phyloP scores from a whole-genome alignment of 257 asterid species.

The Nicotiana benthamiana region DNA sequence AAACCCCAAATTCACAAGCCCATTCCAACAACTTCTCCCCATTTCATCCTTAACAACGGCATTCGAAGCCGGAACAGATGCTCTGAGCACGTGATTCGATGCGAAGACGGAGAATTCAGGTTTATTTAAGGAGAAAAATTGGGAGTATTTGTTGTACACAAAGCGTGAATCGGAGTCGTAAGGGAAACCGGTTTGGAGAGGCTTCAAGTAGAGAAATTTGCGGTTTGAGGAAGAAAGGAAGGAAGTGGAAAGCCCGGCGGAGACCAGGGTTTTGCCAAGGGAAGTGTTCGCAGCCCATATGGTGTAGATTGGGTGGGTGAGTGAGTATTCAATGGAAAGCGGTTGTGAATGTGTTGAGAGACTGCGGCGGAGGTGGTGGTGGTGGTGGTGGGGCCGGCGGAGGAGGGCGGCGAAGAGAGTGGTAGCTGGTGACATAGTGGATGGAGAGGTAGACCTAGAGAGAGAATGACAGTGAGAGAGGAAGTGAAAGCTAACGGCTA shows the following conservation, averaged over 20 bases:
- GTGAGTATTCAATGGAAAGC: constrained; percentile 45
- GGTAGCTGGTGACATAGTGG: constrained; percentile 24
- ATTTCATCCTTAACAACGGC: constrained; percentile 15
- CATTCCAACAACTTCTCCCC: constrained; percentile 15
- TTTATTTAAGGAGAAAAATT: constrained; percentile 37
- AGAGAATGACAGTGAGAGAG: neutral
- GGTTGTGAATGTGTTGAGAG: constrained; percentile 17
- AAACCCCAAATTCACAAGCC: constrained; percentile 43
- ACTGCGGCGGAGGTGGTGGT: constrained; percentile 14
- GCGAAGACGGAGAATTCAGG: constrained; percentile 47
- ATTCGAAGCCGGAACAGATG: constrained; percentile 48
- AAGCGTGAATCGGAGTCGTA: constrained; percentile 82
- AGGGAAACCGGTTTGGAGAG: constrained; percentile 90
- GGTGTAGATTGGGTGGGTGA: constrained; percentile 78
- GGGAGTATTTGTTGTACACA: constrained; percentile 51
- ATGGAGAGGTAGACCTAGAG: neutral
- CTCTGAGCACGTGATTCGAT: constrained; percentile 54
- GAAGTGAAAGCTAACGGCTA: too few species aligned
- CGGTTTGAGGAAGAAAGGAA: constrained; percentile 43
- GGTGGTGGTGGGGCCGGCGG: constrained; percentile 13
- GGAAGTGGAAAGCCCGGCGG: constrained; percentile 91
- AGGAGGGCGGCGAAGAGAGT: constrained; percentile 8
- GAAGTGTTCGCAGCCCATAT: constrained; percentile 95
- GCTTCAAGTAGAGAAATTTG: constrained; percentile 70
- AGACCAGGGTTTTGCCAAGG: constrained; percentile 92